Conservation (phyloP, 2,329 filamentous ascomycete genomes). For the Venturia oleaginea region DNA sequence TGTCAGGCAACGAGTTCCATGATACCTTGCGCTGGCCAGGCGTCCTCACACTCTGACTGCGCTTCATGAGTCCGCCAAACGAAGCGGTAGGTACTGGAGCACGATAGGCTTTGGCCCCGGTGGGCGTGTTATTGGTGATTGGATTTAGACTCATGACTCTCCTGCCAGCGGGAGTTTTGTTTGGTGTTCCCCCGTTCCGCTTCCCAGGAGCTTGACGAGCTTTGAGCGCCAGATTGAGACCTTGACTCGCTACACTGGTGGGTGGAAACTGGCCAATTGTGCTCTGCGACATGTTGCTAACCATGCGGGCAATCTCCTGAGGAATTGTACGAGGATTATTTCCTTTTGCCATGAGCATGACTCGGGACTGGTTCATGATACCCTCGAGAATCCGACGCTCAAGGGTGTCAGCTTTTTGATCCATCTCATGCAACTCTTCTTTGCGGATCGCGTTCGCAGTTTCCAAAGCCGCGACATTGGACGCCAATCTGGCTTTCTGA, state of each 20-base stretch:
- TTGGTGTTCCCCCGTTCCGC: slow-evolving; percentile 29
- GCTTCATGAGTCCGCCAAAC: slow-evolving; percentile 44
- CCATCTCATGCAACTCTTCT: slow-evolving; percentile 87
- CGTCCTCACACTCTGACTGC: slow-evolving; percentile 33
- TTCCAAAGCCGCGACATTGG: slow-evolving; percentile 83
- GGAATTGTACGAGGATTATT: background rate
- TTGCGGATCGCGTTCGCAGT: slow-evolving; percentile 81
- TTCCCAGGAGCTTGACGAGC: slow-evolving; percentile 31
- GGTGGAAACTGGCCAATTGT: slow-evolving; percentile 21
- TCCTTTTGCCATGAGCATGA: slow-evolving; percentile 67
- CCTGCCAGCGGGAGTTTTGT: slow-evolving; percentile 39
- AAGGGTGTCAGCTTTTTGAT: slow-evolving; percentile 74
- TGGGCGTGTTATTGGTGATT: slow-evolving; percentile 66
- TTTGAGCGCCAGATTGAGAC: slow-evolving; percentile 40
- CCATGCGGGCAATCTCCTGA: slow-evolving; percentile 25
- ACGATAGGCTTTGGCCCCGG: slow-evolving; percentile 31
- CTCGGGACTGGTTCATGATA: slow-evolving; percentile 90
- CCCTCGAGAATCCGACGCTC: slow-evolving; percentile 91
- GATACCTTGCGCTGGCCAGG: slow-evolving; percentile 25
- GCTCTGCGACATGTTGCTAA: slow-evolving; percentile 28
- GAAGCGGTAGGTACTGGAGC: slow-evolving; percentile 14
- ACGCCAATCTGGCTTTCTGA: slow-evolving; percentile 71
- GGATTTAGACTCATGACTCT: slow-evolving; percentile 87
- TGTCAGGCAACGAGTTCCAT: slow-evolving; percentile 26
- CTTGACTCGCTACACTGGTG: slow-evolving; percentile 23